Evolutionary conservation across 2,329 filamentous ascomycete genomes (phyloP).

Genomic region (Colletotrichum eremochloae): DNA sequence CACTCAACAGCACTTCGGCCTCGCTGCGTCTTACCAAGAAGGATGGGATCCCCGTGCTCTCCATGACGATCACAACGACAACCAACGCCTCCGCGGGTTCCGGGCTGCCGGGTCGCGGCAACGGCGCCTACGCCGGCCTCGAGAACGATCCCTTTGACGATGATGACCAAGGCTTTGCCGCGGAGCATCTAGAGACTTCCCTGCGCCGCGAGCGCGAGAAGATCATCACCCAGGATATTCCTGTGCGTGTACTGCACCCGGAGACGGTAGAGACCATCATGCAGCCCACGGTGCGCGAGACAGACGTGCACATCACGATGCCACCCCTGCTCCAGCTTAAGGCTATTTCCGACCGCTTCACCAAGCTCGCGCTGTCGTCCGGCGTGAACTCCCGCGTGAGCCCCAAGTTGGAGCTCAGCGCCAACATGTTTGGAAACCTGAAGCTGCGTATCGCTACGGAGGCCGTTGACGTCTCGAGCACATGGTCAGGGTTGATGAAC

Average conservation of each 20-base stretch:
- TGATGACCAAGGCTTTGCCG: constrained; percentile 61
- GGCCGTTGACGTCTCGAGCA: constrained; percentile 84
- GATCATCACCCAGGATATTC: constrained; percentile 93
- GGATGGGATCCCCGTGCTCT: constrained; percentile 86
- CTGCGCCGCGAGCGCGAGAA: constrained; percentile 84
- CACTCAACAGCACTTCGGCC: constrained; percentile 83
- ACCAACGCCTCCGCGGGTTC: constrained; percentile 63
- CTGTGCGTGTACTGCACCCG: constrained; percentile 89
- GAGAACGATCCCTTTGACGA: constrained; percentile 56
- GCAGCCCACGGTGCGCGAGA: constrained; percentile 90
- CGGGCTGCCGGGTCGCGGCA: constrained; percentile 47
- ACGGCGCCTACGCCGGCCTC: constrained; percentile 41
- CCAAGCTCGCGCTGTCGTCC: constrained; percentile 77
- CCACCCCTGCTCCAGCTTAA: constrained; percentile 91
- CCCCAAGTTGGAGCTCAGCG: constrained; percentile 85
- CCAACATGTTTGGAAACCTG: constrained; percentile 94
- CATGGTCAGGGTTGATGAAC: constrained; percentile 89
- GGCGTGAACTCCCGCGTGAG: constrained; percentile 48
- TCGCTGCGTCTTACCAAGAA: constrained; percentile 94
- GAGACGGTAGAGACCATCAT: constrained; percentile 91
- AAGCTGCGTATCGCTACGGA: constrained; percentile 86
- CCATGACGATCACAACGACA: constrained; percentile 88
- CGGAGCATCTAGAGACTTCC: constrained; percentile 67
- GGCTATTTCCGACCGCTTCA: constrained; percentile 94
- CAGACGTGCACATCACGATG: constrained; percentile 93